A percentile compares a stretch with the other conserved stretches of the same genome.
phyloP scores from a whole-genome alignment of 164 flowering plant species.

The Umbellularia californica region DNA sequence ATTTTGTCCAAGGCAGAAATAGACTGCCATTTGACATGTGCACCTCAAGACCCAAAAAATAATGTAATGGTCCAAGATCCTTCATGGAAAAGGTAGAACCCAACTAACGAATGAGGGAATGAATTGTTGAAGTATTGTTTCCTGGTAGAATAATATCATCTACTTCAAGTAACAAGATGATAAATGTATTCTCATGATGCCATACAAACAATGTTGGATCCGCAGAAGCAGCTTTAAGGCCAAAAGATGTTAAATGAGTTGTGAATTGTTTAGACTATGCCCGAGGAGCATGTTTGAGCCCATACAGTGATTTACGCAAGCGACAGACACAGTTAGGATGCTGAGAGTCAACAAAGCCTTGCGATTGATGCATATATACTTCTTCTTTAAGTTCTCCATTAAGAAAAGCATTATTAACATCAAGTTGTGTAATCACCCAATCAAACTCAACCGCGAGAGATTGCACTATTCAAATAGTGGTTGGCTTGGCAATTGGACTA shows the following conservation, averaged over 20 bases:
- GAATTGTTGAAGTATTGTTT: too few species aligned
- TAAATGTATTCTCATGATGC: background rate
- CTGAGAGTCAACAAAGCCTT: background rate
- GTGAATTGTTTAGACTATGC: background rate
- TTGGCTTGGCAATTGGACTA: too few species aligned
- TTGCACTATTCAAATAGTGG: too few species aligned
- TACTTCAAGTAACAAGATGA: background rate
- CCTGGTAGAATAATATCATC: background rate
- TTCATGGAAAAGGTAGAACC: background rate
- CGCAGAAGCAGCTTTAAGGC: background rate
- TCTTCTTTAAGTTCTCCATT: background rate
- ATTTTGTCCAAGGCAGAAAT: background rate
- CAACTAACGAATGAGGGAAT: background rate
- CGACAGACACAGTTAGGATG: background rate
- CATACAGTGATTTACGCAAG: background rate
- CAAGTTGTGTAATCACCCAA: too few species aligned
- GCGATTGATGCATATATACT: background rate
- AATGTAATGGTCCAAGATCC: too few species aligned
- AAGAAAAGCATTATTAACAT: too few species aligned
- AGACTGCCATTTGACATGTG: background rate
- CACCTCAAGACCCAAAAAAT: too few species aligned
- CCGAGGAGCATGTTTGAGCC: background rate
- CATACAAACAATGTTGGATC: background rate
- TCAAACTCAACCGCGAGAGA: too few species aligned
- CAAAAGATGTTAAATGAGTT: background rate